Conservation (phyloP, 805 yeast species). For the Vanderwaltozyma yarrowii region DNA sequence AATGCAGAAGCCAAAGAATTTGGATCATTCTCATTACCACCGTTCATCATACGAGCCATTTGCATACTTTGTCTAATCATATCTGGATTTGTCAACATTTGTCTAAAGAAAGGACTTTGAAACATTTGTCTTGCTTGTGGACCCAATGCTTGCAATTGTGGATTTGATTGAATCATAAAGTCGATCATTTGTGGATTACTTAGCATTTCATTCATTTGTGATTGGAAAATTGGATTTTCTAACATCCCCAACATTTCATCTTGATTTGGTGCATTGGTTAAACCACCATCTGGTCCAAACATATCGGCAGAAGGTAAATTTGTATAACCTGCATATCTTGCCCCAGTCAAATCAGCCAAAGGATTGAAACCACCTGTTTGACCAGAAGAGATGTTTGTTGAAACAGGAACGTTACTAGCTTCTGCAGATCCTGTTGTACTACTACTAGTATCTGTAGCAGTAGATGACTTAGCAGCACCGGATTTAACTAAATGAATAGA, state of each 20-base stretch:
- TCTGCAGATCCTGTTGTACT: conserved; percentile 20
- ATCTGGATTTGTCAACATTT: conserved; percentile 74
- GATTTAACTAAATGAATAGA: conserved; percentile 85
- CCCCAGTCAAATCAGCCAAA: conserved; percentile 85
- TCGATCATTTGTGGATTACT: conserved; percentile 86
- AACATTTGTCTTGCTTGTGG: conserved; percentile 81
- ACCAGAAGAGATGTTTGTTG: conserved; percentile 80
- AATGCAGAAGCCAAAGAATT: conserved; percentile 27
- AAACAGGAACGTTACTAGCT: conserved; percentile 27
- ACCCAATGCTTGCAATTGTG: conserved; percentile 77
- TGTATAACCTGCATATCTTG: conserved; percentile 83
- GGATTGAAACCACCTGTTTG: conserved; percentile 76
- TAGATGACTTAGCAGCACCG: conserved; percentile 37
- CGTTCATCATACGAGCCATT: conserved; percentile 44
- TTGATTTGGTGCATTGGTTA: conserved; percentile 43
- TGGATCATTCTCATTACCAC: conserved; percentile 14
- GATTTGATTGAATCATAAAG: conserved; percentile 68
- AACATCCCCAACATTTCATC: conserved; percentile 67
- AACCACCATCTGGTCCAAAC: conserved; percentile 94
- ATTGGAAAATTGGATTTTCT: conserved; percentile 73
- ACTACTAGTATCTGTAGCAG: conserved; percentile 13
- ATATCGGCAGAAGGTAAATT: conserved; percentile 78
- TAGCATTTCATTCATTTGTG: conserved; percentile 71
- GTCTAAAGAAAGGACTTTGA: conserved; percentile 74
- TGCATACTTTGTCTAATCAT: conserved; percentile 75